These are phyloP conservation scores for Cyclocybe aegerita DNA, from an alignment of 768 basidiomycete genomes.

Conservation along the genomic window DNA sequence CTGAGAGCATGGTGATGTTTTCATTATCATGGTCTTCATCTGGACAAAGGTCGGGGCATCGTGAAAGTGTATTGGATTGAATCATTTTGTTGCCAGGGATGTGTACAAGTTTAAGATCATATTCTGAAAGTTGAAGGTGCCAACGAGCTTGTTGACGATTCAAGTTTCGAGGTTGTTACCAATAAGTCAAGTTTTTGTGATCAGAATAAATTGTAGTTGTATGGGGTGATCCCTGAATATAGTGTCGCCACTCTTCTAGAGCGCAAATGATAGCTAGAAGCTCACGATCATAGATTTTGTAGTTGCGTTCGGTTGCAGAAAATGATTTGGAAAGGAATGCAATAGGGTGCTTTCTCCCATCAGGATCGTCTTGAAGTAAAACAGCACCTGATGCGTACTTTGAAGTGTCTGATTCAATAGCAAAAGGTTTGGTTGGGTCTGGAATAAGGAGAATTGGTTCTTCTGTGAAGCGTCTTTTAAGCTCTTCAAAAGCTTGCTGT, in stretches of 20 bases:
- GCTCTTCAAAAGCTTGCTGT: conserved; percentile 22
- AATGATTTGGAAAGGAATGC: conserved; percentile 33
- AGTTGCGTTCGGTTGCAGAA: conserved; percentile 37
- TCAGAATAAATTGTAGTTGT: conserved; percentile 30
- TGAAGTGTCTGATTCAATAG: conserved; percentile 29
- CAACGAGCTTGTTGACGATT: conserved; percentile 43
- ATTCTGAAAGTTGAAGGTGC: conserved; percentile 31
- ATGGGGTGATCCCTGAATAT: conserved; percentile 18
- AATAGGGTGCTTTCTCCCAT: conserved; percentile 31
- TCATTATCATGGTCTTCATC: conserved; percentile 18
- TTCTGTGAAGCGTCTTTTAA: conserved; percentile 25
- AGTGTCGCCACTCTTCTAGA: conserved; percentile 27
- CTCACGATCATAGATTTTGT: conserved; percentile 47
- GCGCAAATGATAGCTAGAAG: conserved; percentile 43
- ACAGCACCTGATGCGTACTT: conserved; percentile 32
- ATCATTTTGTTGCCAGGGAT: conserved; percentile 21
- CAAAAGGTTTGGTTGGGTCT: conserved; percentile 17
- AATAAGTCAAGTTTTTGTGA: conserved; percentile 42
- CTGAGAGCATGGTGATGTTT: conserved; percentile 11
- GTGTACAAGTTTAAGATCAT: conserved; percentile 31
- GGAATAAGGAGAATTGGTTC: conserved; percentile 25
- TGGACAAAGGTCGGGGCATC: conserved; percentile 19
- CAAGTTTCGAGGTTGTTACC: conserved; percentile 32
- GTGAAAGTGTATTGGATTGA: conserved; percentile 23
- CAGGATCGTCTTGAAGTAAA: conserved; percentile 25